These are phyloP conservation scores for Calvatia gigantea DNA, from an alignment of 768 basidiomycete genomes.

Conservation along the genomic window DNA sequence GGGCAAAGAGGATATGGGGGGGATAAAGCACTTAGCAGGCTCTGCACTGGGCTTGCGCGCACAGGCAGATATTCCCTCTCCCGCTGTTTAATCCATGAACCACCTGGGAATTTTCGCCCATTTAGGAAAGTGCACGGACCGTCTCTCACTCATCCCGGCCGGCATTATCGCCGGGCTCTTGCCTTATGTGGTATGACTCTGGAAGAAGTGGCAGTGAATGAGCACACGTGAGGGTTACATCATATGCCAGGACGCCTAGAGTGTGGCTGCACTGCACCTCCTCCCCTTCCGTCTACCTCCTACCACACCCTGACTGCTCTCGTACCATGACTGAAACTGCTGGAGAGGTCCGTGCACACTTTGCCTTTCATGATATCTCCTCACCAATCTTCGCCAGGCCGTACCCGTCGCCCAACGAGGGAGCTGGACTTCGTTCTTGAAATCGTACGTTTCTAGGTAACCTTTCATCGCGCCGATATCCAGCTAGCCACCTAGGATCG, in stretches of 20 bases:
- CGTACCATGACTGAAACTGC: slow-evolving; percentile 20
- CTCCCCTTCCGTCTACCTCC: background rate
- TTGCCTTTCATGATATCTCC: background rate
- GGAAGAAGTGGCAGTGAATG: too few relatives aligned
- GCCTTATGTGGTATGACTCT: background rate
- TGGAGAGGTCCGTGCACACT: slow-evolving; percentile 23
- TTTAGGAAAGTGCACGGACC: slow-evolving; percentile 10
- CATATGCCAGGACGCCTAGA: background rate
- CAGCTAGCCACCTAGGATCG: slow-evolving; percentile 48
- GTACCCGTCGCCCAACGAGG: slow-evolving; percentile 82
- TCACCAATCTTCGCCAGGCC: slow-evolving; percentile 35
- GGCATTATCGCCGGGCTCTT: background rate
- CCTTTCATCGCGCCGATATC: slow-evolving; percentile 1
- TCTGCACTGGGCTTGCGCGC: slow-evolving; percentile 9
- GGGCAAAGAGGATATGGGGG: background rate
- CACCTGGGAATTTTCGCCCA: slow-evolving; percentile 9
- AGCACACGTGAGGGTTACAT: too few relatives aligned
- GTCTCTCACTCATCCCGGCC: background rate
- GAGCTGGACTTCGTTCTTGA: slow-evolving; percentile 89
- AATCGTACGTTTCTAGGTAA: slow-evolving; percentile 58
- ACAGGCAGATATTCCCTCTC: slow-evolving; percentile 10
- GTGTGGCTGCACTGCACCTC: background rate
- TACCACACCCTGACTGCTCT: background rate
- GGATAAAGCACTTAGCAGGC: slow-evolving; percentile 8
- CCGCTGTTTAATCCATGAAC: slow-evolving; percentile 11